phyloP scores from a whole-genome alignment of 1,139 yeast genomes.

The Sugiyamaella neomexicana region DNA sequence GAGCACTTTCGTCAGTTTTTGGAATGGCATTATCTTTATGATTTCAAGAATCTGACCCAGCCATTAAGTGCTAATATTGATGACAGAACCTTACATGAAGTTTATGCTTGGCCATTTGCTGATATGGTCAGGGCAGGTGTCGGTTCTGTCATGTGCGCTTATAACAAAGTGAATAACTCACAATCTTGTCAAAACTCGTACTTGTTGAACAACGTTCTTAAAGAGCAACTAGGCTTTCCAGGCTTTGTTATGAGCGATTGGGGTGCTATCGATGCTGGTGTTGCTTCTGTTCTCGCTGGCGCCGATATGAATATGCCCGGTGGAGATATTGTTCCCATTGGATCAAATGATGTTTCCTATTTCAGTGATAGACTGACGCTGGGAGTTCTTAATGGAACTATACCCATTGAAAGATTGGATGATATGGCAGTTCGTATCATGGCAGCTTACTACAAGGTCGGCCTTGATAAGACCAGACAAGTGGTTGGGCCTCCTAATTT shows the following conservation, averaged over 20 bases:
- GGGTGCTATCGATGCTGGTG: conserved; percentile 60
- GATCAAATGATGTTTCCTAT: conserved; percentile 56
- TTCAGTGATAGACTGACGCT: conserved; percentile 61
- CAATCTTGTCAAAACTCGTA: conserved; percentile 64
- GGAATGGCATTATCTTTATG: conserved; percentile 47
- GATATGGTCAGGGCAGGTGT: conserved; percentile 61
- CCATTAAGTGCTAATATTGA: conserved; percentile 50
- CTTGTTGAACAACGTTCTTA: conserved; percentile 54
- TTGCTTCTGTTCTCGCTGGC: conserved; percentile 58
- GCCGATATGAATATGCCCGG: conserved; percentile 72
- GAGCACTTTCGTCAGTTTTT: conserved; percentile 62
- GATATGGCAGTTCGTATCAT: conserved; percentile 64
- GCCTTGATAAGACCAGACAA: conserved; percentile 30
- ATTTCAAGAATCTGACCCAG: conserved; percentile 23
- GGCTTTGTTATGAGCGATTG: conserved; percentile 68
- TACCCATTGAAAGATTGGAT: conserved; percentile 55
- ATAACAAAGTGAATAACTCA: conserved; percentile 58
- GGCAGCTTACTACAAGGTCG: conserved; percentile 52
- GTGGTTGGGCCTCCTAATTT: conserved; percentile 53
- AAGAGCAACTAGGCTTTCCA: conserved; percentile 64
- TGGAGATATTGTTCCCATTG: conserved; percentile 52
- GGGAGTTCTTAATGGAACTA: conserved; percentile 56
- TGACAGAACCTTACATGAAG: conserved; percentile 63
- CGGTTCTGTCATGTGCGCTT: conserved; percentile 63
- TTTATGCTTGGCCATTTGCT: conserved; percentile 67